Percentiles rank a stretch among this genome's conserved stretches.
Conservation (phyloP, 306 rosid genomes). For the Arachis stenosperma region DNA sequence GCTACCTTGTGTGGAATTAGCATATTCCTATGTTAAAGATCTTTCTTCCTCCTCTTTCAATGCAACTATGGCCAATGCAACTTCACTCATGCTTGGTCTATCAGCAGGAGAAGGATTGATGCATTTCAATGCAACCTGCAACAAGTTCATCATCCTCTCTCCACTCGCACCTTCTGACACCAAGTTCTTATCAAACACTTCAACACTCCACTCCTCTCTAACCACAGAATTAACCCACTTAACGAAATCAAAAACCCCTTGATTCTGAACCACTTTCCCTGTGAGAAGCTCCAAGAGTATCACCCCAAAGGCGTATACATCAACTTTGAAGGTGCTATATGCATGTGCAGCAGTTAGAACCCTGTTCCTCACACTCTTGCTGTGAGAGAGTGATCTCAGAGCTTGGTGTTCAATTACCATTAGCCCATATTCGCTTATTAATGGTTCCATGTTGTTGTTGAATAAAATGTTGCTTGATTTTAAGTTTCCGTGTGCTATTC, state of each 20-base stretch:
- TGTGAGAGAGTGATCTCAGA: conserved; percentile 19
- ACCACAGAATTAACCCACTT: conserved; percentile 57
- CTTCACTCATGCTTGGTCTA: conserved; percentile 51
- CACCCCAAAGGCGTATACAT: conserved; percentile 59
- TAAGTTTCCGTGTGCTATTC: conserved; percentile 57
- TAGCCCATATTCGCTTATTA: conserved; percentile 63
- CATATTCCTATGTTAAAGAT: conserved; percentile 10
- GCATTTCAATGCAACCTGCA: conserved; percentile 58
- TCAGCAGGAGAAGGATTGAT: conserved; percentile 45
- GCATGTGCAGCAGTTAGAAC: conserved; percentile 6
- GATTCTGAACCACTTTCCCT: conserved; percentile 52
- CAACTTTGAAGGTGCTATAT: conserved; percentile 50
- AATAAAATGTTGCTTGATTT: conserved; percentile 64
- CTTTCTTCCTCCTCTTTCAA: conserved; percentile 55
- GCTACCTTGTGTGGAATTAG: too few relatives aligned
- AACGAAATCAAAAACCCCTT: conserved; percentile 46
- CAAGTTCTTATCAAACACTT: conserved; percentile 50
- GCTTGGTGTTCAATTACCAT: conserved; percentile 52
- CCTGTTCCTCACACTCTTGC: conserved; percentile 26
- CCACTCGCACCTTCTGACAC: conserved; percentile 53
- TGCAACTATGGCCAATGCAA: conserved; percentile 38
- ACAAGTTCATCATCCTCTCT: conserved; percentile 63
- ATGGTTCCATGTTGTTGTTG: conserved; percentile 50
- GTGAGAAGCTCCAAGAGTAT: conserved; percentile 63
- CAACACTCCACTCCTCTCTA: conserved; percentile 58